Evolutionary conservation across 208 protist genomes (phyloP), one percentile per base, ranked within the genome.

Genomic region (Leishmania aethiopica): DNA sequence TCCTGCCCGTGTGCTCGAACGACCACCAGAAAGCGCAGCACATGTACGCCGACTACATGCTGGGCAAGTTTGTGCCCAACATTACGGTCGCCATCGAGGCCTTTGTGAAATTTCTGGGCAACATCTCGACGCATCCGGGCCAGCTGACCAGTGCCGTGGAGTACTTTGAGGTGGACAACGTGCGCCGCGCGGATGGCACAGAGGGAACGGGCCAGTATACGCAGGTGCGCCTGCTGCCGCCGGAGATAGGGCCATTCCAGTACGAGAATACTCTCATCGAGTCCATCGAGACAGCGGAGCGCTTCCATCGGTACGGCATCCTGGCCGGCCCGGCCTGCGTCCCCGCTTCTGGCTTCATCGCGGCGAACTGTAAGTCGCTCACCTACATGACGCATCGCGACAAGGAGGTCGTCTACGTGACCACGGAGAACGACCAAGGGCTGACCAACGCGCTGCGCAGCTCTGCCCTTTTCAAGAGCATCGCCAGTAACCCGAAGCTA

Each of bases 31-130:
- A 89, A 66, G 91, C 91, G 35, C 71, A 85, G 55, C 79, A 91
- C 67, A 70, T 88, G 32, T 95, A 95, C 77, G 81, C 90, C 37
- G 90, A 93, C 59, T 97, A 97, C 86, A 88, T 78, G 78, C 84
- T 86, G 19, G 94, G 94, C 66, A 94, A 94, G 79, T 97, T 93
- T 82, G 93, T 97, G 72, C 94, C 94, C 13, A 96, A 96, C 83
- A 86, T 95, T 64, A 95, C 89, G 3, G 88, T 94, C 37, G 94
- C 93, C 32, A 89, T 96, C 45, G 91, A 96, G 77, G 89, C 88
- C 32, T 96, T 97, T 73, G 83, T 94, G 42, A 79, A 84, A 17
- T 97, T 97, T 79, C 82, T 97, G 17, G 80, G 84, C 42, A 86
- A 86, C 82, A 73, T 94, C 51, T 88, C 90, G 72, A 78, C 75